Conservation (phyloP, 1,284 basidiomycete species). For the Mycena sp. region DNA sequence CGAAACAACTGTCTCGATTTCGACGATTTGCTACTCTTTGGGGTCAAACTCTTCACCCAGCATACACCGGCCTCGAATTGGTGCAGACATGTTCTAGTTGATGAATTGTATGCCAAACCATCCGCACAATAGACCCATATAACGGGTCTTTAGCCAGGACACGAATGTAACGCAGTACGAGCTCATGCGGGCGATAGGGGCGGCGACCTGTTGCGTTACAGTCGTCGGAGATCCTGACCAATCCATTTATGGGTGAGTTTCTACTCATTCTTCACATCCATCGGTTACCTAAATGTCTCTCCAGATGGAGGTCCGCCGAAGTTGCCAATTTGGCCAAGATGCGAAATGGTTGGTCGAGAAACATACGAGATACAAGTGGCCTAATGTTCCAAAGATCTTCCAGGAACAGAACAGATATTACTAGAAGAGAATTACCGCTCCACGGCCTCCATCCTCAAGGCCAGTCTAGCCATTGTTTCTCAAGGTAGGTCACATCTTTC, state of each 20-base stretch:
- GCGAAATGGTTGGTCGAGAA: slow-evolving; percentile 59
- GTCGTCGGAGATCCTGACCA: slow-evolving; percentile 96
- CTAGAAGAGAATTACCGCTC: slow-evolving; percentile 93
- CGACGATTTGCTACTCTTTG: slow-evolving; percentile 87
- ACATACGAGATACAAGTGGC: not conserved
- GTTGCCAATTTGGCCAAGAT: slow-evolving; percentile 83
- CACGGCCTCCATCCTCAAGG: slow-evolving; percentile 80
- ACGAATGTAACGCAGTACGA: slow-evolving; percentile 90
- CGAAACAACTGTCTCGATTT: slow-evolving; percentile 86
- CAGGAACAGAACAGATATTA: slow-evolving; percentile 71
- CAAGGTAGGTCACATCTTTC: slow-evolving; percentile 63
- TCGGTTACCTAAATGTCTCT: slow-evolving; percentile 55
- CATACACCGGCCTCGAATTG: slow-evolving; percentile 65
- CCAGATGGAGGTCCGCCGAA: slow-evolving; percentile 91
- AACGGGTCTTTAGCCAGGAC: slow-evolving; percentile 69
- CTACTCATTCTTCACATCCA: not conserved
- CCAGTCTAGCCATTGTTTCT: slow-evolving; percentile 82
- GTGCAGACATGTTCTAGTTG: slow-evolving; percentile 86
- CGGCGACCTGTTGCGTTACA: slow-evolving; percentile 67
- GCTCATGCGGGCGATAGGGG: slow-evolving; percentile 81
- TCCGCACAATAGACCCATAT: not conserved
- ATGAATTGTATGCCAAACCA: slow-evolving; percentile 78
- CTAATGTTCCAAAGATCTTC: slow-evolving; percentile 72
- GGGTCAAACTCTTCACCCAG: slow-evolving; percentile 74
- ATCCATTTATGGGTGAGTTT: slow-evolving; percentile 57